These are phyloP conservation scores for Diaporthe batatas DNA, from an alignment of 2,329 filamentous ascomycete species.

Conservation along the genomic window DNA sequence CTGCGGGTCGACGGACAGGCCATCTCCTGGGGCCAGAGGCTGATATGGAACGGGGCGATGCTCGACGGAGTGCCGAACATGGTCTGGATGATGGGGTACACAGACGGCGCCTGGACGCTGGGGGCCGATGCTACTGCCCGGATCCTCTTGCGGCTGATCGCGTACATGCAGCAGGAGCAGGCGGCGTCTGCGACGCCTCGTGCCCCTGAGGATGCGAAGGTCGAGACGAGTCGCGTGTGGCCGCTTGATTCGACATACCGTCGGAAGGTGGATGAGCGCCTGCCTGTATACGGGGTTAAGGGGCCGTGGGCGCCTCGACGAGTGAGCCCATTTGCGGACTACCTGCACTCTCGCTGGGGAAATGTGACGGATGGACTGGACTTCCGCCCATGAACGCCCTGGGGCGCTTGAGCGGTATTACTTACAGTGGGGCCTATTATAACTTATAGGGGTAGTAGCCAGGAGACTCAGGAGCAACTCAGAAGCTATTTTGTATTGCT, in stretches of 20 bases:
- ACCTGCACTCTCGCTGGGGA: constrained; percentile 4
- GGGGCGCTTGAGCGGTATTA: background rate
- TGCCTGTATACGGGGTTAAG: constrained; percentile 4
- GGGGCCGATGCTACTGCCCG: constrained; percentile 62
- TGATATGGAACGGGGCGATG: constrained; percentile 70
- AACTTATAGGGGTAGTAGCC: too few relatives aligned
- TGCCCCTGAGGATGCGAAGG: background rate
- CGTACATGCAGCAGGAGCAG: background rate
- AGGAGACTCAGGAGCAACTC: background rate
- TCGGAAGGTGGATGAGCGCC: background rate
- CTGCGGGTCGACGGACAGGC: constrained; percentile 32
- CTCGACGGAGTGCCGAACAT: constrained; percentile 73
- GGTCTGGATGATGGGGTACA: constrained; percentile 70
- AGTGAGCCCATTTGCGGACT: background rate
- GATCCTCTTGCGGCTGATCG: background rate
- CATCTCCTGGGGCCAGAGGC: constrained; percentile 6
- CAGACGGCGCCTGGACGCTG: constrained; percentile 72
- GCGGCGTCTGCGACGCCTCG: constrained; percentile 4
- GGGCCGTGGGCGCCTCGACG: background rate
- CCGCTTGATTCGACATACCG: constrained; percentile 4
- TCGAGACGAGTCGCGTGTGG: constrained; percentile 9
- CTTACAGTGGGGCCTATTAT: background rate
- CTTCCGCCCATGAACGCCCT: background rate
- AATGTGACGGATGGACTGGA: constrained; percentile 3
- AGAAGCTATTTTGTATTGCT: too few relatives aligned